Evolutionary conservation across 129 eudicot species (phyloP).

Genomic region (Pseudognaphalium luteoalbum): DNA sequence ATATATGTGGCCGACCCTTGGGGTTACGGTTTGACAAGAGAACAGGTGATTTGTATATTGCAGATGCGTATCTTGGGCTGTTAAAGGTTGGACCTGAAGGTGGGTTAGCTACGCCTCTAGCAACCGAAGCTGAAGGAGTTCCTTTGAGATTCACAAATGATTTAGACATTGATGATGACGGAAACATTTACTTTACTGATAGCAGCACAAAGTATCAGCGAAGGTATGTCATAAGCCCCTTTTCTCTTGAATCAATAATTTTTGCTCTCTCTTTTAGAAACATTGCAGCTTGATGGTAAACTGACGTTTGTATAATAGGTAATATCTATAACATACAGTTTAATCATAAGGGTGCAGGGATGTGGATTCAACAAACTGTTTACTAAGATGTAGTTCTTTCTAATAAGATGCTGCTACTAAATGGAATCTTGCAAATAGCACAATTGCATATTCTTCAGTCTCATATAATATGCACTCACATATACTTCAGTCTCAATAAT

Average conservation of each 20-base stretch:
- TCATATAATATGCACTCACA: not conserved
- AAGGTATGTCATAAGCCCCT: conserved; percentile 46
- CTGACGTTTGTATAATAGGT: not conserved
- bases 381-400: not conserved
- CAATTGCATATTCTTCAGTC: not conserved
- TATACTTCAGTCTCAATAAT: not conserved
- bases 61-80: conserved; percentile 93
- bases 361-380: too few relatives aligned
- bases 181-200: conserved; percentile 86
- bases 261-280: not conserved
- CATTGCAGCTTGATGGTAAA: not conserved
- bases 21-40: conserved; percentile 83
- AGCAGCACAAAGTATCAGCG: conserved; percentile 83
- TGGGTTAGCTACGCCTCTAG: conserved; percentile 73
- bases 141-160: conserved; percentile 86
- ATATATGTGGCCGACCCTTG: conserved; percentile 94
- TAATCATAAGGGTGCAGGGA: not conserved
- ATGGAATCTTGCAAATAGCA: not conserved
- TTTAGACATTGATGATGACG: conserved; percentile 83
- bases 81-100: conserved; percentile 96
- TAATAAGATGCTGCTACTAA: not conserved
- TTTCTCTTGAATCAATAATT: not conserved
- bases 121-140: conserved; percentile 82
- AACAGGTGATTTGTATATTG: conserved; percentile 88
- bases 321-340: too few relatives aligned